Conservation (phyloP, 345 rosid genomes). For the Eucalyptus polybractea region DNA sequence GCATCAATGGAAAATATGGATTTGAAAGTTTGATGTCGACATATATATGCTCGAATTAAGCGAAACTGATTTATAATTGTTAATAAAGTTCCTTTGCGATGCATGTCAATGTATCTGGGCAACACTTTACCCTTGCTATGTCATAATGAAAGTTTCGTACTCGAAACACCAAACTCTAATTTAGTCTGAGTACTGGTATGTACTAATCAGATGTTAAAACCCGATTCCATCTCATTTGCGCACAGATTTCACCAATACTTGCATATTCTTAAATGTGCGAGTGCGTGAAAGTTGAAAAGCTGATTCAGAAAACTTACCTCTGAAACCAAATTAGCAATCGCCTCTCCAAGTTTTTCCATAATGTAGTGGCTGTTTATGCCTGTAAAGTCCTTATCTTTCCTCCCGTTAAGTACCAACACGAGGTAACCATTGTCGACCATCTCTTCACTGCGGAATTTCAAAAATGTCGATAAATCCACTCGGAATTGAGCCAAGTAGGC, state of each 20-base stretch:
- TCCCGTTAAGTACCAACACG: neutral
- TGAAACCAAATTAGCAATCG: neutral
- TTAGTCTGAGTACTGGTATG: neutral
- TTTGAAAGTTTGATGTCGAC: neutral
- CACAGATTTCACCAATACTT: neutral
- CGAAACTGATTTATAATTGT: no score
- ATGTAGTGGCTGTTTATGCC: neutral
- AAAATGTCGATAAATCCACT: slow-evolving; percentile 2
- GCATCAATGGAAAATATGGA: neutral
- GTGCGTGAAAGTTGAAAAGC: neutral
- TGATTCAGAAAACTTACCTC: neutral
- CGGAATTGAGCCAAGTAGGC: slow-evolving; percentile 10
- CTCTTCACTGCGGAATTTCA: slow-evolving; percentile 1
- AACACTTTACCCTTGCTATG: neutral
- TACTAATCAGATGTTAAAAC: neutral
- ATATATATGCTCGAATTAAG: neutral
- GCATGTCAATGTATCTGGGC: neutral
- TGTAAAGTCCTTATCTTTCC: neutral
- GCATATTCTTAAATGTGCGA: neutral
- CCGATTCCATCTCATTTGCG: neutral
- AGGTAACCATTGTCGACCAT: neutral
- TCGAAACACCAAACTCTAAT: neutral
- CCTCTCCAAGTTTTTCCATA: neutral
- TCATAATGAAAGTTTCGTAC: neutral
- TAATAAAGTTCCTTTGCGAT: neutral